Evolutionary conservation across 2,329 filamentous ascomycete species (phyloP), one percentile per base, ranked within the genome.

Genomic region (Fusarium miscanthi): DNA sequence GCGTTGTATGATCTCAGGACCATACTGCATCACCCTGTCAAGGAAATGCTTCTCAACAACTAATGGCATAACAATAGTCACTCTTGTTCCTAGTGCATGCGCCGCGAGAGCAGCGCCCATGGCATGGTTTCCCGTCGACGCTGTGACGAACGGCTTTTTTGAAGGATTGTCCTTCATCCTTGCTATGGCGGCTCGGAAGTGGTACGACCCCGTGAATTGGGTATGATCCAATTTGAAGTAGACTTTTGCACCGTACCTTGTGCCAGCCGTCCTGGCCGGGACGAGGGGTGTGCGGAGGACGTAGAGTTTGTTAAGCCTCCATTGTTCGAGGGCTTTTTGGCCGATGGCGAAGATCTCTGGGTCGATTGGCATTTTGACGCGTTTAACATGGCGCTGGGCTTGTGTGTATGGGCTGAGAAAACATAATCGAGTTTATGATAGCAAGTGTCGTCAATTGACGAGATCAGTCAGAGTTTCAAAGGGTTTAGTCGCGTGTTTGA

Each of bases 341-440:
- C 59, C 52, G 14, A 62, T n/a, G 4, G 33, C 35, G n/a, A 46
- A 40, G 13, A 62, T 30, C 10, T 59, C 41, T 23, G 43, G 41
- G 17, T 46, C 3, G 27, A 25, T 23, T 6, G 53, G 27, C 59
- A 62, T 62, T 35, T 0, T 35, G 9, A 8, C 3, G 23, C 8
- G 5, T 8, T 56, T 16, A 42, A 57, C 45, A 17, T 23, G 27
- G 5, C 3, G 8, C 8, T 23, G 7, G 4, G 10, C 5, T 27
- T 38, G 6, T 2, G 1, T 5, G 13, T 30, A 19, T 19, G 6
- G 3, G 1, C 2, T 13, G 7, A 2, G 0, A 8, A 12, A 2
- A 9, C 52, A 62, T 59, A 19, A 5, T 27, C 35, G 2, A n/a
- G 5, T 6, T 23, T 23, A 9, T 4, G 4, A 6, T 10, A 3